phyloP scores from a whole-genome alignment of 2,329 filamentous ascomycete species.

The Trichoderma afroharzianum region DNA sequence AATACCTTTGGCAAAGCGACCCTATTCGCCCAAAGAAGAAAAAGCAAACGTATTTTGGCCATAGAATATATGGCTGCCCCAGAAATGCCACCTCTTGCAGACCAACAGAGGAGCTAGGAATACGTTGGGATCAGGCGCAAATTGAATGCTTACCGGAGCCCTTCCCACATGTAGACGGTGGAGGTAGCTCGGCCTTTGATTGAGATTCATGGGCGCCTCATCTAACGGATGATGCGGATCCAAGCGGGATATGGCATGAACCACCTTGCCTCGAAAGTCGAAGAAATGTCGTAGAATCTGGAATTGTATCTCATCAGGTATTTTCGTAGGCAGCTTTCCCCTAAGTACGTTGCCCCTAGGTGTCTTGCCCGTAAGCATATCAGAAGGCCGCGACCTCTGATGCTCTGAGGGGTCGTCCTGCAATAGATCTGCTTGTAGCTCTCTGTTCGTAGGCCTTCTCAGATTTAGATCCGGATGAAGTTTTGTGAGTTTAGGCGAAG shows the following conservation, averaged over 20 bases:
- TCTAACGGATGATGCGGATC: constrained; percentile 32
- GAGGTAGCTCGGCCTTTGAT: constrained; percentile 24
- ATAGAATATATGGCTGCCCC: constrained; percentile 45
- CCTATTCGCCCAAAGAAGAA: constrained; percentile 50
- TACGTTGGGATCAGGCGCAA: constrained; percentile 32
- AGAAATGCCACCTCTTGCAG: constrained; percentile 37
- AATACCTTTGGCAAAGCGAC: constrained; percentile 44
- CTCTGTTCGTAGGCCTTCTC: background rate
- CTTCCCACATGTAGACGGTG: constrained; percentile 40
- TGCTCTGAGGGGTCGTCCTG: background rate
- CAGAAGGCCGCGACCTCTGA: background rate
- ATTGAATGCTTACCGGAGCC: constrained; percentile 30
- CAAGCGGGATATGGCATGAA: constrained; percentile 46
- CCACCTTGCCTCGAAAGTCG: constrained; percentile 30
- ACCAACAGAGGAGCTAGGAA: constrained; percentile 40
- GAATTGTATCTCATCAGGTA: constrained; percentile 25
- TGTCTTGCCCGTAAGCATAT: background rate
- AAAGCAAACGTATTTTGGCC: constrained; percentile 49
- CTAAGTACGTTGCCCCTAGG: background rate
- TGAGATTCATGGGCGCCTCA: constrained; percentile 17
- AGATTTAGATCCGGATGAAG: constrained; percentile 14
- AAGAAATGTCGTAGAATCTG: constrained; percentile 37
- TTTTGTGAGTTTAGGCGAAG: background rate
- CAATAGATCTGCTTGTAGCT: background rate
- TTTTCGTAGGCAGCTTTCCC: background rate